These are phyloP conservation scores for Coemansia sp. DNA, from an alignment of 192 early-diverging fungal species.

Conservation along the genomic window DNA sequence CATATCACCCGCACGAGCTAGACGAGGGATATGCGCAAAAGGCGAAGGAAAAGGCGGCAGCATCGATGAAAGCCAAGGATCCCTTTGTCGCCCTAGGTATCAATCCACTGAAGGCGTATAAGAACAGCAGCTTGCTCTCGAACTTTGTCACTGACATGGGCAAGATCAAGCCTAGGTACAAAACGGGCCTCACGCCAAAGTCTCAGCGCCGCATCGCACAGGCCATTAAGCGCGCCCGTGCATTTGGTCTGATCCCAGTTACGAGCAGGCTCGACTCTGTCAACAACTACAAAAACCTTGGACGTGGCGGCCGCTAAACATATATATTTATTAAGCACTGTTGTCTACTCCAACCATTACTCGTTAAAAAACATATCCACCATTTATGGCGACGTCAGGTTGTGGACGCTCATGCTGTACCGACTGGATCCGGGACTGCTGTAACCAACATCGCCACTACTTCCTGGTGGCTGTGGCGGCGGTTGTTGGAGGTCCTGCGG, in stretches of 20 bases:
- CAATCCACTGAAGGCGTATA: constrained; percentile 53
- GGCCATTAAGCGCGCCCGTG: constrained; percentile 65
- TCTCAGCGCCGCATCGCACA: constrained; percentile 64
- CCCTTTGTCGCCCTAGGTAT: constrained; percentile 41
- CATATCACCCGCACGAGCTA: constrained; percentile 42
- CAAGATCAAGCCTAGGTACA: constrained; percentile 61
- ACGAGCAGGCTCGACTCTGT: constrained; percentile 31
- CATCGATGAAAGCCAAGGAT: constrained; percentile 12
- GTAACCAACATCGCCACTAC: constrained; percentile 12
- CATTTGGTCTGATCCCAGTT: constrained; percentile 59
- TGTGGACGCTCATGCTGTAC: constrained; percentile 54
- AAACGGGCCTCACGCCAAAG: constrained; percentile 64
- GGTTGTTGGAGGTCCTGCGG: constrained; percentile 15
- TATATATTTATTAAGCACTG: not conserved
- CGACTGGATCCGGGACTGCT: constrained; percentile 21
- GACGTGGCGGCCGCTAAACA: constrained; percentile 8
- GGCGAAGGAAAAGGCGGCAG: not conserved
- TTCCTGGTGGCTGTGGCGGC: not conserved
- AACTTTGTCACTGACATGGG: constrained; percentile 67
- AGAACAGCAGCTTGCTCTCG: constrained; percentile 60
- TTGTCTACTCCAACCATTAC: no score
- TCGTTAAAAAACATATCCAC: no score
- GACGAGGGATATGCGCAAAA: constrained; percentile 18
- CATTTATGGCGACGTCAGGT: constrained; percentile 39
- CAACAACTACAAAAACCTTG: constrained; percentile 24